Percentiles rank a stretch among this genome's conserved stretches.
Conservation (phyloP, 2,329 filamentous ascomycete species). For the Talaromyces sp. region DNA sequence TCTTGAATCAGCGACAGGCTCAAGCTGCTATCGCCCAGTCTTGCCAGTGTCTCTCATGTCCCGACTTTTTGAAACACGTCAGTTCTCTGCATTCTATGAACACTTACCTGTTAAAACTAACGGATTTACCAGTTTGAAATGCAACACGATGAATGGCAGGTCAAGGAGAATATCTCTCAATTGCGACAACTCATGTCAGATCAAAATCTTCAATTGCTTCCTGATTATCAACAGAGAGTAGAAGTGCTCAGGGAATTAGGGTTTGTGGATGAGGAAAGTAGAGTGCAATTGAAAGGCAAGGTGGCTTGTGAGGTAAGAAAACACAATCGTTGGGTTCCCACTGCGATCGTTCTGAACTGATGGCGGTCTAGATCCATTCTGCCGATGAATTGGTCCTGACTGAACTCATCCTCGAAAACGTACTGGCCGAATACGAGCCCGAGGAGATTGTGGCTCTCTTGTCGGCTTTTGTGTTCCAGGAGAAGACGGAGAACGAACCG, state of each 20-base stretch:
- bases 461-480: conserved; percentile 94
- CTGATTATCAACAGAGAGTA: conserved; percentile 94
- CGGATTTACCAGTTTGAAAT: conserved; percentile 67
- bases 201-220: conserved; percentile 90
- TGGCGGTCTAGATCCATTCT: conserved; percentile 67
- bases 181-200: conserved; percentile 88
- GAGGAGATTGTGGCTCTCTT: conserved; percentile 94
- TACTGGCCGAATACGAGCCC: conserved; percentile 89
- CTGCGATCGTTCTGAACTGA: not conserved
- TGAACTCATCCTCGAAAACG: conserved; percentile 93
- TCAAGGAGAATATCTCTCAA: conserved; percentile 87
- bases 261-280: conserved; percentile 81
- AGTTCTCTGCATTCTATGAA: conserved; percentile 35
- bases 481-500: conserved; percentile 82
- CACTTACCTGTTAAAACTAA: conserved; percentile 18
- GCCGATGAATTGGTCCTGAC: conserved; percentile 95
- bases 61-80: conserved; percentile 81
- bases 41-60: conserved; percentile 65
- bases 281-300: conserved; percentile 95
- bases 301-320: conserved; percentile 76
- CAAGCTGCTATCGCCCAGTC: conserved; percentile 60
- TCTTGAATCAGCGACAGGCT: conserved; percentile 66
- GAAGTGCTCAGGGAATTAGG: conserved; percentile 85
- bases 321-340: conserved; percentile 9
- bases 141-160: conserved; percentile 94